A percentile compares a stretch with the other conserved stretches of the same genome.
These are phyloP conservation scores for Pleurotus ostreatus DNA, from an alignment of 768 basidiomycete species.

Conservation along the genomic window DNA sequence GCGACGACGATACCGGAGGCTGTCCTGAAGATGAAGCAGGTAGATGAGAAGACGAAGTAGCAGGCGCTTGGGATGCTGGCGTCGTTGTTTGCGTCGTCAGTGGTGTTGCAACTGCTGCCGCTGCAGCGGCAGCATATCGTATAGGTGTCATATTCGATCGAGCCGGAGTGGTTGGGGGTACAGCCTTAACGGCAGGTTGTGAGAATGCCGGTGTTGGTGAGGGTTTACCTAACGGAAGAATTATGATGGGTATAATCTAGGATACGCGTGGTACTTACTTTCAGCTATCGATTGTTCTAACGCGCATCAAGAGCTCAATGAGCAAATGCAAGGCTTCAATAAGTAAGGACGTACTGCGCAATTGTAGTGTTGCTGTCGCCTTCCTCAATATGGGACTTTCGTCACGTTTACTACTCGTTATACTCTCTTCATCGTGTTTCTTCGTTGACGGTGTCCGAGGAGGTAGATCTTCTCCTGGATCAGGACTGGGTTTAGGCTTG, in stretches of 20 bases:
- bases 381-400: conserved; percentile 83
- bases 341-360: conserved; percentile 59
- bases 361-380: conserved; percentile 52
- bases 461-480: conserved; percentile 45
- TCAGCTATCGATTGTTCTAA: conserved; percentile 66
- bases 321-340: conserved; percentile 1
- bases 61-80: conserved; percentile 18
- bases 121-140: conserved; percentile 90
- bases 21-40: conserved; percentile 38
- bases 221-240: conserved; percentile 50
- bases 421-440: conserved; percentile 79
- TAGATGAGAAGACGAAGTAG: conserved; percentile 32
- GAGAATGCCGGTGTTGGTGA: conserved; percentile 79
- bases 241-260: neutral
- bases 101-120: conserved; percentile 43
- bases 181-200: conserved; percentile 78
- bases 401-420: conserved; percentile 62
- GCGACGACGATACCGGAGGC: conserved; percentile 25
- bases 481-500: too few species aligned
- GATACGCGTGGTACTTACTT: conserved; percentile 34
- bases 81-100: conserved; percentile 21
- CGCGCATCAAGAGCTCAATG: conserved; percentile 12
- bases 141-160: conserved; percentile 64
- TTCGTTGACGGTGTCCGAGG: conserved; percentile 57
- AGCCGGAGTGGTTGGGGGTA: conserved; percentile 49